Base-by-base conservation (phyloP, 805 yeast genomes). In the Yarrowia sp. region DNA sequence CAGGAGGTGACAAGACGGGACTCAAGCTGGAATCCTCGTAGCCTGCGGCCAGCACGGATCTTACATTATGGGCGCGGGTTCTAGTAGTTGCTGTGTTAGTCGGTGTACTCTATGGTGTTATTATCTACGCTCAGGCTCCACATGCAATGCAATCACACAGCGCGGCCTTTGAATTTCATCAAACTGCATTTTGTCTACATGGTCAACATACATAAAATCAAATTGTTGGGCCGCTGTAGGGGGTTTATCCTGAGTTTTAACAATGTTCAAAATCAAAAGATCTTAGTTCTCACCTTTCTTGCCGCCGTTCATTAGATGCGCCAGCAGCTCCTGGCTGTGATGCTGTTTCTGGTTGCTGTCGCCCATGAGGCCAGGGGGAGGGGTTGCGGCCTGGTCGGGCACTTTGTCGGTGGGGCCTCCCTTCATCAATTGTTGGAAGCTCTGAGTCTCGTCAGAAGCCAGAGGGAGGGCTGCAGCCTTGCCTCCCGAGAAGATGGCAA, bases 241-340 rank as follows among this genome's bases (percentile, higher is more conserved):
- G 40, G 36, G 40, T 9, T 9, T 19, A 55, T 61, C 67, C 69
- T 69, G 55, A 59, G 53, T 61, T 55, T 38, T 61, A 40, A 53
- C 14, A 53, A 53, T 53, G 59, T 53, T 53, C 71, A 68, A 67
- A 19, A 50, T 26, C 32, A 26, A 38, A 38, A 38, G 32, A 22
- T 26, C 41, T 53, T 65, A 52, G 53, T 63, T 67, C 69, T 63
- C 67, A 63, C 67, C 67, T 63, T 63, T 63, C 56, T 49, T 48
- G 55, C 67, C 67, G 48, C 69, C 69, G 43, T 67, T 67, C 69
- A 67, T 67, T 26, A 67, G 49, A 50, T 58, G 69, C 2, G 69
- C 69, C 56, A 67, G 67, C 9, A 67, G 69, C 36, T 67, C 69
- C 26, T 35, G 55, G 53, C 67, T 56, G 67, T 67, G 64, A n/a